These are phyloP conservation scores for Rutstroemia sp. DNA, from an alignment of 2,329 filamentous ascomycete species.

Conservation along the genomic window DNA sequence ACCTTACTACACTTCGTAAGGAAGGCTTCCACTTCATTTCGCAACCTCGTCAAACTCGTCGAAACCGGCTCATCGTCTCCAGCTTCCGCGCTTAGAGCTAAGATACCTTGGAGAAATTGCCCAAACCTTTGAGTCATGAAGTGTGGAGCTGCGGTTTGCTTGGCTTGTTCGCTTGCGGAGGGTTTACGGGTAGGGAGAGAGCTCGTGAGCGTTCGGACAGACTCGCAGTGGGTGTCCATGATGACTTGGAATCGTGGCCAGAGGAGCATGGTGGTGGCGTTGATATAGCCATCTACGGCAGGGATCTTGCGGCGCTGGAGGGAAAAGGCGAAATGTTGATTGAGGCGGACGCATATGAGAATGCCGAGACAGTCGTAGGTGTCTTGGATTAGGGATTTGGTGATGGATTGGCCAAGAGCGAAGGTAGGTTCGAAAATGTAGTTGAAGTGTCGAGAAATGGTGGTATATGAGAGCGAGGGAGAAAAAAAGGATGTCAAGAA, in stretches of 20 bases:
- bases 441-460: slow-evolving; percentile 74
- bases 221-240: slow-evolving; percentile 90
- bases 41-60: slow-evolving; percentile 68
- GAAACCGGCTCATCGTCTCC: slow-evolving; percentile 91
- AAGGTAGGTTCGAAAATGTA: slow-evolving; percentile 90
- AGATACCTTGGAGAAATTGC: slow-evolving; percentile 79
- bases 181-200: slow-evolving; percentile 38
- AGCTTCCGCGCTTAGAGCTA: slow-evolving; percentile 78
- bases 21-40: slow-evolving; percentile 77
- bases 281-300: slow-evolving; percentile 83
- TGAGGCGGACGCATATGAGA: slow-evolving; percentile 84
- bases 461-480: slow-evolving; percentile 64
- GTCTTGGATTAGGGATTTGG: slow-evolving; percentile 66
- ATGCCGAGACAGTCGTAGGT: slow-evolving; percentile 81
- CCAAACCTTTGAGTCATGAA: slow-evolving; percentile 92
- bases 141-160: slow-evolving; percentile 75
- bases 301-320: slow-evolving; percentile 87
- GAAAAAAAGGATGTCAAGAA: slow-evolving; percentile 89
- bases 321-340: slow-evolving; percentile 91
- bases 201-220: slow-evolving; percentile 58
- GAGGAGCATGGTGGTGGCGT: slow-evolving; percentile 88
- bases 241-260: slow-evolving; percentile 94
- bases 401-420: slow-evolving; percentile 69
- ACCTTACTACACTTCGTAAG: slow-evolving; percentile 68
- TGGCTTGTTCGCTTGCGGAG: slow-evolving; percentile 45